Conservation (phyloP, 2,329 filamentous ascomycete genomes). For the Verticillium alfalfae region DNA sequence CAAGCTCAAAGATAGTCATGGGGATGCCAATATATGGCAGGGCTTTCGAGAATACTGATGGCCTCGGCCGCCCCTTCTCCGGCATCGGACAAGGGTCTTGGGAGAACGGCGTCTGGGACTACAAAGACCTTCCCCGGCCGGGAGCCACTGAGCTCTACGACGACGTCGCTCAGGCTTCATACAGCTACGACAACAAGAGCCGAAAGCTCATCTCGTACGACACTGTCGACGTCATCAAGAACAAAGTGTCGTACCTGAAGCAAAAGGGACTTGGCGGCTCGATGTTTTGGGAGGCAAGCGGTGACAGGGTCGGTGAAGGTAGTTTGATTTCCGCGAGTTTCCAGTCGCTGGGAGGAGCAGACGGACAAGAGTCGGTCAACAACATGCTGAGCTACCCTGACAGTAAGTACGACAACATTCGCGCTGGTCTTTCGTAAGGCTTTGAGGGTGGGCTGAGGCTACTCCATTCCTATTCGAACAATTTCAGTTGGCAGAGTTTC, state of each 20-base stretch:
- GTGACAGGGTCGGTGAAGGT: slow-evolving; percentile 52
- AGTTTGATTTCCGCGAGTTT: slow-evolving; percentile 54
- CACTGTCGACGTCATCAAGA: slow-evolving; percentile 50
- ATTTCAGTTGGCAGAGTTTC: no score
- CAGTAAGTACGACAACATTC: slow-evolving; percentile 52
- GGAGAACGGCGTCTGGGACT: slow-evolving; percentile 75
- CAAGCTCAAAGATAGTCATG: slow-evolving; percentile 62
- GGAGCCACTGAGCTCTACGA: slow-evolving; percentile 57
- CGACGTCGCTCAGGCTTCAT: slow-evolving; percentile 54
- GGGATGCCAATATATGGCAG: slow-evolving; percentile 80
- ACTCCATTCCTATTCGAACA: no score
- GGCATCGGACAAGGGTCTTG: slow-evolving; percentile 64
- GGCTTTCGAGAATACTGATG: slow-evolving; percentile 55
- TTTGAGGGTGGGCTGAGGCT: no score
- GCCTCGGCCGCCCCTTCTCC: slow-evolving; percentile 57
- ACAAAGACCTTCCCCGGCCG: slow-evolving; percentile 65
- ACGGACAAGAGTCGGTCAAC: slow-evolving; percentile 36
- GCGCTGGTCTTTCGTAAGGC: slow-evolving; percentile 19
- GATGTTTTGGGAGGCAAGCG: slow-evolving; percentile 84
- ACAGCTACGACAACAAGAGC: slow-evolving; percentile 58
- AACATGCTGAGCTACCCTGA: slow-evolving; percentile 48
- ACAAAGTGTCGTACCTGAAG: slow-evolving; percentile 64
- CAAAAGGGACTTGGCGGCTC: slow-evolving; percentile 60
- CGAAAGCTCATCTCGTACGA: slow-evolving; percentile 69
- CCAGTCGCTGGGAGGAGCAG: slow-evolving; percentile 21